phyloP scores from a whole-genome alignment of 306 rosid genomes.

The Mimosa bimucronata region DNA sequence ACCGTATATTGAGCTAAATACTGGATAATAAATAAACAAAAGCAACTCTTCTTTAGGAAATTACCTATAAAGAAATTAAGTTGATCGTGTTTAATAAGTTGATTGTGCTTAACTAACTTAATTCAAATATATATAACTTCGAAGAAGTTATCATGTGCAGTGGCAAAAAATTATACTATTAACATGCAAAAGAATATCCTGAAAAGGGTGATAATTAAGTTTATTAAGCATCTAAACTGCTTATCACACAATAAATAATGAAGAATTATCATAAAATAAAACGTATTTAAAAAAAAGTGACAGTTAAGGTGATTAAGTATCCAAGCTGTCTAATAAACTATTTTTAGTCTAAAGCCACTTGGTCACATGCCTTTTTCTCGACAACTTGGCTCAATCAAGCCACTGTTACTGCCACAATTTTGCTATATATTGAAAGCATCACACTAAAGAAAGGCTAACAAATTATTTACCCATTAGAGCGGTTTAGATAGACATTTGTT shows the following conservation, averaged over 20 bases:
- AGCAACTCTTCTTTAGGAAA: not conserved
- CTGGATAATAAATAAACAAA: not conserved
- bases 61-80: not conserved
- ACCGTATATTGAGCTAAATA: not conserved
- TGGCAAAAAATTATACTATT: not conserved
- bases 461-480: not conserved
- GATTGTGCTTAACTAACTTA: not conserved
- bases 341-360: not conserved
- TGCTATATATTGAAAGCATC: constrained; percentile 26
- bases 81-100: not conserved
- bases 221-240: not conserved
- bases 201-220: not conserved
- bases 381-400: constrained; percentile 13
- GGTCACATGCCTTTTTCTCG: constrained; percentile 14
- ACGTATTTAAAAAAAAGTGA: not conserved
- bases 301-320: not conserved
- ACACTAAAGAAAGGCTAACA: not conserved
- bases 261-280: not conserved
- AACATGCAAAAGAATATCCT: not conserved
- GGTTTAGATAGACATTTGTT: not conserved
- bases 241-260: constrained; percentile 1
- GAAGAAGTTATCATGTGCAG: not conserved
- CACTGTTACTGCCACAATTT: not conserved
- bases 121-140: not conserved
- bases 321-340: constrained; percentile 16